Conservation (phyloP, 768 basidiomycete genomes). For the Hebeloma cylindrosporum region DNA sequence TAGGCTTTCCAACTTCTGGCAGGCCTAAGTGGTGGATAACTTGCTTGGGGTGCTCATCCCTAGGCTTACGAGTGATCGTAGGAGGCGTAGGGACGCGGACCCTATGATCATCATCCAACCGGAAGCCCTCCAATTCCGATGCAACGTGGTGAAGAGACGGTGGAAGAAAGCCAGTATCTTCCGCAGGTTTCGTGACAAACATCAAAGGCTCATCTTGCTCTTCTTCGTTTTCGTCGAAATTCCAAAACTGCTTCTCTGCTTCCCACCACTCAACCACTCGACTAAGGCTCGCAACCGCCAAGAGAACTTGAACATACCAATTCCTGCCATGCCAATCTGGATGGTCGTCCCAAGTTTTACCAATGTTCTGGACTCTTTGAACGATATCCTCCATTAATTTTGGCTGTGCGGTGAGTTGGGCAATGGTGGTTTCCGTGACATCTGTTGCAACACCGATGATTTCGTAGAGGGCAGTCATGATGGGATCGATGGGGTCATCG, state of each 20-base stretch:
- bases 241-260: constrained; percentile 99
- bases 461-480: constrained; percentile 88
- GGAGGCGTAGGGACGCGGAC: constrained; percentile 44
- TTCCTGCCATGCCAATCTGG: constrained; percentile 97
- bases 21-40: constrained; percentile 35
- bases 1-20: constrained; percentile 35
- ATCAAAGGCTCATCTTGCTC: constrained; percentile 89
- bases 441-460: constrained; percentile 94
- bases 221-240: constrained; percentile 90
- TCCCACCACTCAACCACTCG: constrained; percentile 99
- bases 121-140: constrained; percentile 44
- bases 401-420: constrained; percentile 81
- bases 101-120: constrained; percentile 48
- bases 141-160: constrained; percentile 39
- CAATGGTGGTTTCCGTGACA: constrained; percentile 84
- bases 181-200: constrained; percentile 90
- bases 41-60: constrained; percentile 59
- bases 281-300: constrained; percentile 93
- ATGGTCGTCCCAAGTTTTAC: constrained; percentile 96
- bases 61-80: constrained; percentile 52
- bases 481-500: constrained; percentile 85
- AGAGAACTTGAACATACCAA: constrained; percentile 96
- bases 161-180: constrained; percentile 43
- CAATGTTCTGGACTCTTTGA: constrained; percentile 86
- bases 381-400: constrained; percentile 86